Base-by-base conservation (phyloP, 2,329 filamentous ascomycete genomes). In the Pleoardoris graminearum region DNA sequence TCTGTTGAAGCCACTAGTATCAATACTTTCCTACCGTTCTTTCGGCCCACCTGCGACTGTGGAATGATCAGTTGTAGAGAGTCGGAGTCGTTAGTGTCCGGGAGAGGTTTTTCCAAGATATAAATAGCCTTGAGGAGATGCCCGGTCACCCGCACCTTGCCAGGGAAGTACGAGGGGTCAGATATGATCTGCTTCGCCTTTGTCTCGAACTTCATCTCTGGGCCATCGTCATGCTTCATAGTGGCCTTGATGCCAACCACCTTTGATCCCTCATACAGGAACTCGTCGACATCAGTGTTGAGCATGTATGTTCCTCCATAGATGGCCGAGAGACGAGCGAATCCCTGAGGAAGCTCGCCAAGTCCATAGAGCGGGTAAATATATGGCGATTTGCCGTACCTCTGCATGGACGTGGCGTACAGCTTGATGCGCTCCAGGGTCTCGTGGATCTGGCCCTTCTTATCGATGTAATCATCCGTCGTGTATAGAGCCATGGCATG, bases 291-390 rank as follows among this genome's bases (percentile, higher is more conserved):
- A 63, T 86, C 86, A 64, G 94, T 96, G 82, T 97, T 97, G 69
- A 99, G 87, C 92, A 99, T 99, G 80, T 99, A 99, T 45, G 94
- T 99, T 65, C 94, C 94, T 61, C 94, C 94, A 73, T 99, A 97
- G 77, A 99, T 97, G 75, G 94, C 94, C 35, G 92, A 97, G 49
- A 99, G 85, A 75, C 94, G 92, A 59, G 94, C 94, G 69, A 99
- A 99, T 54, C 93, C 93, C 78, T 99, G 94, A 30, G 94, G 95
- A 51, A 99, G 88, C 80, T 99, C 94, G 73, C 90, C 94, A 44
- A 99, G 86, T 57, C 94, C 94, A 79, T 99, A 99, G 27, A 97
- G 86, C 43, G 94, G 95, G 82, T 99, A 99, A 80, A 99, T 97
- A 81, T 97, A 99, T 39, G 94, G 95, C 11, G 92, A 97, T 79